These are phyloP conservation scores for Allomyces javanicus DNA, from an alignment of 192 early-diverging fungal genomes.

Conservation along the genomic window DNA sequence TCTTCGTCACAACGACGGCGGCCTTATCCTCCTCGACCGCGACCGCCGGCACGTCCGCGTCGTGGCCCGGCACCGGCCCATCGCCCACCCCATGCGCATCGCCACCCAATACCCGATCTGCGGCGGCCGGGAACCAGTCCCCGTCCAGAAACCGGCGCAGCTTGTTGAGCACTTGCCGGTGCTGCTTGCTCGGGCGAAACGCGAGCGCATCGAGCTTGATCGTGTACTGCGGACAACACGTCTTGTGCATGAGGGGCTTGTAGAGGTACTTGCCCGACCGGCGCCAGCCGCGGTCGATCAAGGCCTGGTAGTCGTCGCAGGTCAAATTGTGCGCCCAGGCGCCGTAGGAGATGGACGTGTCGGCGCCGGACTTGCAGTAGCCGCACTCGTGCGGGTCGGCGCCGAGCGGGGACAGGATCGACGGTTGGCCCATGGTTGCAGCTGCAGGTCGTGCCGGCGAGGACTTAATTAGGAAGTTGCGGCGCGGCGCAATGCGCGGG, in stretches of 20 bases:
- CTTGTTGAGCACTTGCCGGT: slow-evolving; percentile 43
- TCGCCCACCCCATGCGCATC: slow-evolving; percentile 9
- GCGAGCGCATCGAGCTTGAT: slow-evolving; percentile 28
- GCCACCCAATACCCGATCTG: slow-evolving; percentile 6
- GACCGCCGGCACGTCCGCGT: slow-evolving; percentile 12
- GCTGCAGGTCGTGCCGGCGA: too few relatives aligned
- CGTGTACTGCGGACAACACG: slow-evolving; percentile 4
- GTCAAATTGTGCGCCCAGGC: not conserved
- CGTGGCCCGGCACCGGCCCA: slow-evolving; percentile 6
- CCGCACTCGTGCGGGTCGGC: not conserved
- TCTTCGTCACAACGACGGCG: slow-evolving; percentile 2
- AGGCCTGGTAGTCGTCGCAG: slow-evolving; percentile 16
- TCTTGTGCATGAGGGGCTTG: not conserved
- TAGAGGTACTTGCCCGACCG: slow-evolving; percentile 12
- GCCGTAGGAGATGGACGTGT: not conserved
- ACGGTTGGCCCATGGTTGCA: not conserved
- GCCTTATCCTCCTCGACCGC: slow-evolving; percentile 2
- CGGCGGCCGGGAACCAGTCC: slow-evolving; percentile 4
- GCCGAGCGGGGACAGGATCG: not conserved
- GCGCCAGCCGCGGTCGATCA: slow-evolving; percentile 25
- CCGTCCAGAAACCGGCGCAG: slow-evolving; percentile 34
- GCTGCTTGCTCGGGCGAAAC: slow-evolving; percentile 37
- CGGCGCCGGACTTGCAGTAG: not conserved
- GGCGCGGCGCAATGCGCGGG: too few relatives aligned
- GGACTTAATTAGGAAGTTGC: too few relatives aligned